These are phyloP conservation scores for Termitomyces sp. DNA, from an alignment of 768 basidiomycete species.

Conservation along the genomic window DNA sequence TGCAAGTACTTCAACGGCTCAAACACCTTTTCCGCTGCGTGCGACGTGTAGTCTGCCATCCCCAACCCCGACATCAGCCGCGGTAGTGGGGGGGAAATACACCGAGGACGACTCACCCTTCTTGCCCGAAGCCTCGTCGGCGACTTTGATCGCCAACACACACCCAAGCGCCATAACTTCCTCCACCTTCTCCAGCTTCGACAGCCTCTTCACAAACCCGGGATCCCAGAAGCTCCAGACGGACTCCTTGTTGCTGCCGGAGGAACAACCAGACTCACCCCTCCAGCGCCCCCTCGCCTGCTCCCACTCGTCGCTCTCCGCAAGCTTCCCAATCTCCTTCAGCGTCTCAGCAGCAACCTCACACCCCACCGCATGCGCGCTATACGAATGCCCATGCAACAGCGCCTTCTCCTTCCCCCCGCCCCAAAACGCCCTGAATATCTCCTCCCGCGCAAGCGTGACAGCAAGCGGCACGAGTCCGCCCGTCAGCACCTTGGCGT, in stretches of 20 bases:
- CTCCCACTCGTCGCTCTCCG: slow-evolving; percentile 50
- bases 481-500: slow-evolving; percentile 92
- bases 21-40: slow-evolving; percentile 61
- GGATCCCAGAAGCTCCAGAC: slow-evolving; percentile 91
- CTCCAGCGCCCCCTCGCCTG: slow-evolving; percentile 58
- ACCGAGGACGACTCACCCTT: slow-evolving; percentile 30
- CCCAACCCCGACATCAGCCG: background rate
- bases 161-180: slow-evolving; percentile 87
- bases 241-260: slow-evolving; percentile 1
- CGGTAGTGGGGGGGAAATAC: background rate
- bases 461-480: slow-evolving; percentile 83
- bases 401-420: slow-evolving; percentile 78
- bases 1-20: slow-evolving; percentile 35
- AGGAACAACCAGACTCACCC: background rate
- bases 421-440: slow-evolving; percentile 78
- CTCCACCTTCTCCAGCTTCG: slow-evolving; percentile 47
- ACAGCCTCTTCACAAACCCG: slow-evolving; percentile 59
- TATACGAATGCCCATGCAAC: slow-evolving; percentile 94
- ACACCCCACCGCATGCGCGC: slow-evolving; percentile 90
- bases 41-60: slow-evolving; percentile 46
- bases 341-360: slow-evolving; percentile 84
- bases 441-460: slow-evolving; percentile 74
- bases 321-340: slow-evolving; percentile 48
- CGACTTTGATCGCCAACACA: slow-evolving; percentile 74
- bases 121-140: slow-evolving; percentile 41